Base-by-base conservation (phyloP, 257 asterid species). In the Penstemon eatonii region DNA sequence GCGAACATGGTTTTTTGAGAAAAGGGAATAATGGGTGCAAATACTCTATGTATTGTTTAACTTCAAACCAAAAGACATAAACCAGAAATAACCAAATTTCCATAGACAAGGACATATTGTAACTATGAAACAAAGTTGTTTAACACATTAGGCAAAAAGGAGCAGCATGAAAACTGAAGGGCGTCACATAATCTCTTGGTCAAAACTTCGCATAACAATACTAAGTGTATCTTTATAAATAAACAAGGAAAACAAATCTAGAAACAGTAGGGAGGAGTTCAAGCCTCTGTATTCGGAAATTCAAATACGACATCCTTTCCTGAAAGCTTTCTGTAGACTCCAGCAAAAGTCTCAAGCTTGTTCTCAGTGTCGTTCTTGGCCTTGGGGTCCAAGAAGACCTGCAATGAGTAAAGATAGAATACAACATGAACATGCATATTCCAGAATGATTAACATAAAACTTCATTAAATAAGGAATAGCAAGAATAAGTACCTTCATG, bases 261-360 rank as follows among this genome's bases (percentile, higher is more conserved):
- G 25, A 41, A 43, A 10, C 56, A 4, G 38, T 1, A 49, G 54
- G 54, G 33, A 3, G 9, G 12, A 0, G 6, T 63, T 62, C 19
- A 63, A 4, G 68, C 56, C 56, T 62, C 67, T 63, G 33, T 25
- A 1, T 0, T 25, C 33, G 83, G 85, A 56, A 65, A 81, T 49
- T 81, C 85, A 60, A 81, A 81, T 74, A 81, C 78, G 5, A 81
- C 85, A 68, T 81, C 85, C 60, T 75, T 77, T 49, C 86, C 86
- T 6, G 83, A 78, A 51, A 81, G 86, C 79, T 78, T 81, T 65
- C 86, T 60, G 79, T 78, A 81, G 53, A 78, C 86, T 11, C 78
- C 86, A 40, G 79, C 67, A 51, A 78, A 81, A 6, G 83, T 81
- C 64, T 78, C 86, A 61, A 81, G 53, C 78, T 81, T 81, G 56